These are phyloP conservation scores for Termitomyces heimii DNA, from an alignment of 768 basidiomycete species.

Conservation along the genomic window DNA sequence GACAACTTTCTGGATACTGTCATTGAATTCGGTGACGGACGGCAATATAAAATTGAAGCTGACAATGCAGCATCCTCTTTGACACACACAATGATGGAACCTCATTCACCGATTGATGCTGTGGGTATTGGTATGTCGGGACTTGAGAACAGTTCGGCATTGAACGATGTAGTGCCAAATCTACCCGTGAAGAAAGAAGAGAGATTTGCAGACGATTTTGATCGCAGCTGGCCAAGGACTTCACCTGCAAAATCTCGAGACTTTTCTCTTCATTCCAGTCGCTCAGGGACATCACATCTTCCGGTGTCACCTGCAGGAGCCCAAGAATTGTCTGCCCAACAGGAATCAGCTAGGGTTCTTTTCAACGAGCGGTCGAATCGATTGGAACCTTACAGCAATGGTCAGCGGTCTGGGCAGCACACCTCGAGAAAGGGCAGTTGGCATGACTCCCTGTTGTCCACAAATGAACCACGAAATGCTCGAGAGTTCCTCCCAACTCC, in stretches of 20 bases:
- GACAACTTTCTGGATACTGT: conserved; percentile 85
- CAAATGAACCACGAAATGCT: conserved; percentile 34
- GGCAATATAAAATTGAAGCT: conserved; percentile 79
- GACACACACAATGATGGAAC: conserved; percentile 5
- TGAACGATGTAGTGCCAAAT: conserved; percentile 19
- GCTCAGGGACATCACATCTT: conserved; percentile 15
- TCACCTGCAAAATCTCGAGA: conserved; percentile 43
- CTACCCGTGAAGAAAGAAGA: conserved; percentile 77
- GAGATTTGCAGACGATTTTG: conserved; percentile 90
- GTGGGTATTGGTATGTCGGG: conserved; percentile 12
- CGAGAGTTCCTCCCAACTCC: conserved; percentile 39
- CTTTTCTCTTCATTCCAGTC: conserved; percentile 21
- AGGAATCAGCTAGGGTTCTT: conserved; percentile 65
- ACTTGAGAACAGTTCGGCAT: conserved; percentile 14
- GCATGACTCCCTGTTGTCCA: conserved; percentile 31
- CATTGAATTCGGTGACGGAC: conserved; percentile 94
- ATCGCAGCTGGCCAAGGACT: conserved; percentile 89
- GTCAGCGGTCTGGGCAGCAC: conserved; percentile 38
- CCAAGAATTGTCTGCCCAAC: conserved; percentile 40
- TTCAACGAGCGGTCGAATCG: conserved; percentile 95
- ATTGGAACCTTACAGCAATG: conserved; percentile 72
- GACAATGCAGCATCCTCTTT: conserved; percentile 27
- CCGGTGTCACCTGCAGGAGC: conserved; percentile 28
- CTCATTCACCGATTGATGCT: conserved; percentile 17
- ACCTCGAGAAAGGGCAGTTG: conserved; percentile 38